Base-by-base conservation (phyloP, 306 rosid species). In the Begonia loranthoides region DNA sequence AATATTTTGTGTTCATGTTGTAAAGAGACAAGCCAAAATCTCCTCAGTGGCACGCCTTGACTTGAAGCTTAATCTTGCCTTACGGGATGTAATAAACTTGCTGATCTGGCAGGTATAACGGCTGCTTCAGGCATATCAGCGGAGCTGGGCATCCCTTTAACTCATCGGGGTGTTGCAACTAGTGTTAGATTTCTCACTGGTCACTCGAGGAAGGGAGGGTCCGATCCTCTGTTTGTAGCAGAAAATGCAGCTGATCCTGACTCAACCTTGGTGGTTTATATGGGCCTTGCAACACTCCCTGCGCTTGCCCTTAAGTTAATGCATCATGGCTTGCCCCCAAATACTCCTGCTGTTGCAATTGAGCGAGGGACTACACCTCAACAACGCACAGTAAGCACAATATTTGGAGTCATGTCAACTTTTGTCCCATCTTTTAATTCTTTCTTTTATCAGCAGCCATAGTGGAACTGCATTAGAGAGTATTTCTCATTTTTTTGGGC, bases 61-160 rank as follows among this genome's bases (percentile, higher is more conserved):
- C 22, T 28, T 28, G 36, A 28, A 28, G 36, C 36, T 28, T 19
- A 19, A 19, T 19, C 22, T 19, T 19, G 22, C 22, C 22, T 1
- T 19, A 19, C 22, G 1, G 22, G 2, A 19, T 19, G 22, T 19
- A 19, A 19, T 19, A 19, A 19, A 19, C 41, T 53, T 56, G 14
- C 28, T 68, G 62, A 48, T 49, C 39, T 60, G 67, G 61, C 73
- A 89, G 97, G 95, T 41, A 85, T 85, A 59, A 90, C 97, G 38
- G 94, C 97, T 43, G 97, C 97, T 19, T 90, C 97, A 24, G 97
- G 97, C 59, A 90, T 90, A 70, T 74, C 97, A 16, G 95, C 95
- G 4, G 79, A 79, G 72, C 54, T 90, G 17, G 97, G 94, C 56
- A 78, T 90, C 66, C 97, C 95, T 10, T 69, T 90, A 59, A 90